Evolutionary conservation across 768 basidiomycete genomes (phyloP).

Genomic region (Rhizopogon roseolus): DNA sequence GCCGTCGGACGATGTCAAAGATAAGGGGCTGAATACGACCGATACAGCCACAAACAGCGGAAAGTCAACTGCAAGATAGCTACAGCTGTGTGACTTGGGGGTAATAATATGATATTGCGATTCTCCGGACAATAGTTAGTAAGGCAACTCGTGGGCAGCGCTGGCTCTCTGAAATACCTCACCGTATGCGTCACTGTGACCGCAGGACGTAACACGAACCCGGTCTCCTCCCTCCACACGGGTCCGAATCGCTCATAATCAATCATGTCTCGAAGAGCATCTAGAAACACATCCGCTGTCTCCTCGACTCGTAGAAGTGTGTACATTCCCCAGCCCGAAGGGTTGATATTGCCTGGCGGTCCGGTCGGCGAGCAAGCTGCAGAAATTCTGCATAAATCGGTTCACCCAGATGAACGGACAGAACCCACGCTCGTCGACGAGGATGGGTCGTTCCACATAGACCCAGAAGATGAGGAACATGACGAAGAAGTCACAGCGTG

Average conservation of each 20-base stretch:
- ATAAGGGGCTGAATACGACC: not conserved
- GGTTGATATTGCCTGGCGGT: constrained; percentile 39
- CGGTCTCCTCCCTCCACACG: not conserved
- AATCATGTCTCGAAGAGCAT: constrained; percentile 13
- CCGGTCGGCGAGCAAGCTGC: constrained; percentile 40
- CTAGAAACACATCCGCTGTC: constrained; percentile 15
- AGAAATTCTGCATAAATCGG: constrained; percentile 43
- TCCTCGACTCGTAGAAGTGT: constrained; percentile 9
- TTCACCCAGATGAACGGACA: constrained; percentile 31
- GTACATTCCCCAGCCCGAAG: constrained; percentile 26
- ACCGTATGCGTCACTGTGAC: too few relatives aligned
- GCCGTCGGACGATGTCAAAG: not conserved
- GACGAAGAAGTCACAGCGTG: constrained; percentile 20
- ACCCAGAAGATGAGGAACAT: constrained; percentile 24
- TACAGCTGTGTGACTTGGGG: too few relatives aligned
- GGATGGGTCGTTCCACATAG: constrained; percentile 6
- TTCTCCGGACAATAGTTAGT: too few relatives aligned
- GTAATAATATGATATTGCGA: too few relatives aligned
- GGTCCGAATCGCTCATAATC: constrained; percentile 3
- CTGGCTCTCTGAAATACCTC: not conserved
- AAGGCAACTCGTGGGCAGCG: too few relatives aligned
- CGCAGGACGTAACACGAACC: not conserved
- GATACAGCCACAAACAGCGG: too few relatives aligned
- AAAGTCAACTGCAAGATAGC: too few relatives aligned
- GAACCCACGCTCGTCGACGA: constrained; percentile 30